Evolutionary conservation across 345 rosid genomes (phyloP), one percentile per base, ranked within the genome.

Genomic region (Salix koriyanagi): DNA sequence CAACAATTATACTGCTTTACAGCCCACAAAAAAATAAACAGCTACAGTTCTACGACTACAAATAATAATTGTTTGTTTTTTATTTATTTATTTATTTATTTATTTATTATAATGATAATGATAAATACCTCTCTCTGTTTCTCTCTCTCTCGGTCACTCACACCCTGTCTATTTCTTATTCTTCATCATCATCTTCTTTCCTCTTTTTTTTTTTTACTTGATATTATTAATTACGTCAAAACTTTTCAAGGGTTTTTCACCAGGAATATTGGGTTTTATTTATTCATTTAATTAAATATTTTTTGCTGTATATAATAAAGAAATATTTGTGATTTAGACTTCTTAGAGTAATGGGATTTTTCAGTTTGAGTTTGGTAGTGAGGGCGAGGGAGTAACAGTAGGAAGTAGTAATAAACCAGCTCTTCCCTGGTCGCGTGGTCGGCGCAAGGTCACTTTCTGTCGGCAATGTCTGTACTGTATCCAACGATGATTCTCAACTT

Each of bases 371-470:
- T 28, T 52, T 65, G 65, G 1, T 39, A 14, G 58, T 50, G 25
- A 54, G 66, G 56, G 62, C 21, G 80, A n/a, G 58, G 72, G 60
- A 32, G 67, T 32, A 46, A 37, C 34, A 26, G 60, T 18, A 78
- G 14, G 42, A 41, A 19, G 64, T 10, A 58, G 64, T n/a, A 9
- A 58, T 58, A 46, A 44, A 28, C 54, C 52, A n/a, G 46, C 62
- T 42, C 62, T 41, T 18, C 42, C 73, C 67, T 76, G 60, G 74
- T 67, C 60, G 84, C 73, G 89, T 84, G 87, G 92, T 90, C 94
- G 92, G 98, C 85, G 91, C 84, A 64, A 82, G 83, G 91, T 88
- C 92, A 84, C 93, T 93, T 89, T 89, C 92, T 89, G 94, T 93
- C 94, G 90, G 92, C 93, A 90, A 88, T 88, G 92, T 88, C 91